Percentiles rank a stretch among this genome's conserved stretches.
These are phyloP conservation scores for Lactifluus piperatus DNA, from an alignment of 768 basidiomycete species.

Conservation along the genomic window DNA sequence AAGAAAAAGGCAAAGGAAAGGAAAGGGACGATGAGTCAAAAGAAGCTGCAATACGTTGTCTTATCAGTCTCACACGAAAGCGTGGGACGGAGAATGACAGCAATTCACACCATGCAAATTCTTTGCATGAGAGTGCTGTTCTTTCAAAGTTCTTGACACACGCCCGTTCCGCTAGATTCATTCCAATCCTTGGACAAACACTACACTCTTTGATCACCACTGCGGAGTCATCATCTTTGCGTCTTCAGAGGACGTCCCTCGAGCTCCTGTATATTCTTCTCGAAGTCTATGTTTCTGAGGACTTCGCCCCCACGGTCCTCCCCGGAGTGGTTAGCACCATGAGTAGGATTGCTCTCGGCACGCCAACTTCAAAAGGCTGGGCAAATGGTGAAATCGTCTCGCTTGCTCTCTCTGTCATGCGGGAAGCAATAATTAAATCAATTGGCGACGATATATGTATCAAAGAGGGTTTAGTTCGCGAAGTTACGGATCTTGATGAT, in stretches of 20 bases:
- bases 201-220: slow-evolving; percentile 61
- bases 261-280: slow-evolving; percentile 48
- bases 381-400: slow-evolving; percentile 62
- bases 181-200: slow-evolving; percentile 78
- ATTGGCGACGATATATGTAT: slow-evolving; percentile 63
- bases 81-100: slow-evolving; percentile 35
- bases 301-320: slow-evolving; percentile 58
- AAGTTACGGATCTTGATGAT: slow-evolving; percentile 55
- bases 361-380: slow-evolving; percentile 50
- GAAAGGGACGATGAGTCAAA: slow-evolving; percentile 76
- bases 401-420: slow-evolving; percentile 48
- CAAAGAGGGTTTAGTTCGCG: slow-evolving; percentile 47
- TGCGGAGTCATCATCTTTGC: slow-evolving; percentile 44
- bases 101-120: slow-evolving; percentile 20
- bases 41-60: slow-evolving; percentile 59
- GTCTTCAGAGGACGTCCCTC: slow-evolving; percentile 60
- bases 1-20: slow-evolving; percentile 58
- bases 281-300: slow-evolving; percentile 36
- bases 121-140: slow-evolving; percentile 19
- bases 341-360: slow-evolving; percentile 59
- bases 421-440: slow-evolving; percentile 42
- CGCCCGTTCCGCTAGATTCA: slow-evolving; percentile 41
- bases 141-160: slow-evolving; percentile 35
- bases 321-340: slow-evolving; percentile 78
- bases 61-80: slow-evolving; percentile 53